Evolutionary conservation across 2,329 filamentous ascomycete species (phyloP).

Genomic region (Exophiala spinifera): DNA sequence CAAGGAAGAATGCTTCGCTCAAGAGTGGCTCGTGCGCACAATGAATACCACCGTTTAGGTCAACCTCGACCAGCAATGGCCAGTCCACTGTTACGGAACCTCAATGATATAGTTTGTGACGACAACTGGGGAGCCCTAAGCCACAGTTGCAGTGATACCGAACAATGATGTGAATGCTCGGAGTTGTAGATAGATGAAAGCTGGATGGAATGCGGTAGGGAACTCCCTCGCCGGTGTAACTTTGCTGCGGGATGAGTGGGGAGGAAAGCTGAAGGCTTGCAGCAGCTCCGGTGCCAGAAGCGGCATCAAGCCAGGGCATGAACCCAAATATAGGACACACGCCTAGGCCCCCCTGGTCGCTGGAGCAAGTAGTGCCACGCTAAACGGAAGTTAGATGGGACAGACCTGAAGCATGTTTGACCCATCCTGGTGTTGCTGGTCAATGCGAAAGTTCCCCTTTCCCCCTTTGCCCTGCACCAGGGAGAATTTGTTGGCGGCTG

Average conservation of each 20-base stretch:
- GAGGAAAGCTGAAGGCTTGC: conserved; percentile 11
- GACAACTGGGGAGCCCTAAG: neutral
- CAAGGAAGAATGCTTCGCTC: too few relatives aligned
- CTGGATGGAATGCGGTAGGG: conserved; percentile 20
- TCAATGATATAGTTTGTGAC: neutral
- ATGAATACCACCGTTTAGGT: too few relatives aligned
- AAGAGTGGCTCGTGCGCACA: too few relatives aligned
- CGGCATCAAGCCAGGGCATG: conserved; percentile 14
- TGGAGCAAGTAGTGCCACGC: conserved; percentile 14
- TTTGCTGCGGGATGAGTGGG: conserved; percentile 10
- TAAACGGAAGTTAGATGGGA: conserved; percentile 18
- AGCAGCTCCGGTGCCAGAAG: neutral
- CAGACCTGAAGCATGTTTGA: conserved; percentile 20
- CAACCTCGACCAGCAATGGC: too few relatives aligned
- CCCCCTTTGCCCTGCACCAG: conserved; percentile 9
- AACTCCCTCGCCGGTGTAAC: conserved; percentile 16
- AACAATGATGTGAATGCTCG: neutral
- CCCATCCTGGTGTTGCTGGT: conserved; percentile 12
- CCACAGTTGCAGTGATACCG: neutral
- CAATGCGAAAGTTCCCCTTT: conserved; percentile 6
- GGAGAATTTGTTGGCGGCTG: conserved; percentile 9
- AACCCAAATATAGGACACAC: conserved; percentile 20
- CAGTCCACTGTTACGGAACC: too few relatives aligned
- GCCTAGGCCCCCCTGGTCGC: conserved; percentile 5
- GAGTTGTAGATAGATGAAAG: conserved; percentile 1